Evolutionary conservation across 345 rosid species (phyloP).

Genomic region (Salix dunnii): DNA sequence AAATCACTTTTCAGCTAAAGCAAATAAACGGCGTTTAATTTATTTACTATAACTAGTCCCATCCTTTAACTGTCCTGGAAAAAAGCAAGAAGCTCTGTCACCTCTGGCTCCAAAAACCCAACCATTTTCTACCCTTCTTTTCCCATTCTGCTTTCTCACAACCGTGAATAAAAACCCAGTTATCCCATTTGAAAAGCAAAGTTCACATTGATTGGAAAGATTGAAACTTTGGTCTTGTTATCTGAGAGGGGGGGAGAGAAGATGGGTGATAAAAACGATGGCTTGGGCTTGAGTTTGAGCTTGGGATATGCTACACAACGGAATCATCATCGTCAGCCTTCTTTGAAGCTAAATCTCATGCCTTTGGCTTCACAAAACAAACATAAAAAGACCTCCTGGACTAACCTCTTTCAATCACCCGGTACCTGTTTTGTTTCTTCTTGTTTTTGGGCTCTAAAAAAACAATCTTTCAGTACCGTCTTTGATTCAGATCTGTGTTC

Average conservation of each 20-base stretch:
- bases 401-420: conserved; percentile 50
- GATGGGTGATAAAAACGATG: conserved; percentile 61
- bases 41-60: conserved; percentile 28
- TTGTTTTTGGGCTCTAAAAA: background rate
- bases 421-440: conserved; percentile 26
- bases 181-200: background rate
- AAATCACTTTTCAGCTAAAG: too few species aligned
- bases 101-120: conserved; percentile 26
- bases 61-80: conserved; percentile 40
- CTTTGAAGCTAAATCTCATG: conserved; percentile 43
- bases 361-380: conserved; percentile 36
- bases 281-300: conserved; percentile 51
- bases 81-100: conserved; percentile 33
- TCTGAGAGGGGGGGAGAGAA: background rate
- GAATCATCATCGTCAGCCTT: conserved; percentile 21
- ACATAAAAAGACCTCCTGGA: conserved; percentile 38
- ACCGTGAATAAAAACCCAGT: background rate
- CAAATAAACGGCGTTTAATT: too few species aligned
- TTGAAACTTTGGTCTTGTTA: background rate
- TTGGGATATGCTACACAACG: conserved; percentile 34
- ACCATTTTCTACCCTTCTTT: conserved; percentile 21
- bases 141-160: conserved; percentile 23
- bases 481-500: background rate
- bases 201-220: background rate
- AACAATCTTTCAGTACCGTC: background rate